phyloP scores from a whole-genome alignment of 306 rosid genomes.

The Comarum palustre region DNA sequence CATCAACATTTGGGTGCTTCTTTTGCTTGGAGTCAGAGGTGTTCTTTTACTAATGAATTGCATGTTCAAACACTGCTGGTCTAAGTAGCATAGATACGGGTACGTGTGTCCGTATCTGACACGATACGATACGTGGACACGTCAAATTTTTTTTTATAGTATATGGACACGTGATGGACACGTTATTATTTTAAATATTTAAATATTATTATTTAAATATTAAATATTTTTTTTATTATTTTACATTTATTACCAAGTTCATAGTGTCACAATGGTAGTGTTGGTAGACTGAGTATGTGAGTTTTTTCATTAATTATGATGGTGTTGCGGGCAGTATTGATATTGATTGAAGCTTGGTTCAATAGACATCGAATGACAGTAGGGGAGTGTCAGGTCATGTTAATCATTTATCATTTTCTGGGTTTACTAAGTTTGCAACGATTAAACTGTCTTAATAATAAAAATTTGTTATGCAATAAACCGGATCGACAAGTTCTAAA shows the following conservation, averaged over 20 bases:
- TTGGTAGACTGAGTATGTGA: background rate
- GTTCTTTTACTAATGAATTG: background rate
- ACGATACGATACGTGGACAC: too few species aligned
- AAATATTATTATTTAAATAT: too few species aligned
- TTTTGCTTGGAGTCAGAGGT: background rate
- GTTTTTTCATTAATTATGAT: background rate
- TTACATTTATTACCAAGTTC: too few species aligned
- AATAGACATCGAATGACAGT: background rate
- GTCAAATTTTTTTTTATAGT: too few species aligned
- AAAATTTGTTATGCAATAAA: background rate
- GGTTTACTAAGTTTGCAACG: background rate
- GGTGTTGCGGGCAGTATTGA: background rate
- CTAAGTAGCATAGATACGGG: too few species aligned
- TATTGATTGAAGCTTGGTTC: background rate
- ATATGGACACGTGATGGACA: too few species aligned
- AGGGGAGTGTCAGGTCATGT: background rate
- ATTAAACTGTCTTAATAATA: background rate
- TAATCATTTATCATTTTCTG: background rate
- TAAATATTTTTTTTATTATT: too few species aligned
- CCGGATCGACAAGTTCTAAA: background rate
- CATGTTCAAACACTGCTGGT: background rate
- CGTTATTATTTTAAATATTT: too few species aligned
- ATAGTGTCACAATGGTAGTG: too few species aligned
- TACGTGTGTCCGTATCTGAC: too few species aligned
- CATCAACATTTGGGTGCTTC: slow-evolving; percentile 18